Conservation (phyloP, 441 rosid genomes). For the Macaranga tanarius region DNA sequence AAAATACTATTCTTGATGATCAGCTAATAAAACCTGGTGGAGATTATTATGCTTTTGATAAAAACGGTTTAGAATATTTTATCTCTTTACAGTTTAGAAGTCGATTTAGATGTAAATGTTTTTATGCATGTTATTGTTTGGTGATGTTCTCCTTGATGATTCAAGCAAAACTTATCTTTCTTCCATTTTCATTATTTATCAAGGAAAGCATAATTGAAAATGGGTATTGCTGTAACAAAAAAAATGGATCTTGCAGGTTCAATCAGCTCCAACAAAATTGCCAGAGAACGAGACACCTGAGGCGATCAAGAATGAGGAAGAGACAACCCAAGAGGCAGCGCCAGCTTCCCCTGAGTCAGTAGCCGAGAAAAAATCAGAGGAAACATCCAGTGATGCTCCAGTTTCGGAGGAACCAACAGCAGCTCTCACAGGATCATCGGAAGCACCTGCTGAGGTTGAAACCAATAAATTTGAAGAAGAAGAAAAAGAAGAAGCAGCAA, state of each 20-base stretch:
- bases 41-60: no score
- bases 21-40: no score
- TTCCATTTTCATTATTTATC: not conserved
- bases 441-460: slow-evolving; percentile 39
- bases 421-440: no score
- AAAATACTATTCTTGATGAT: no score
- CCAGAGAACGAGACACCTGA: slow-evolving; percentile 43
- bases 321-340: slow-evolving; percentile 30
- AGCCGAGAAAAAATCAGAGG: slow-evolving; percentile 12
- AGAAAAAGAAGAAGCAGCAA: slow-evolving; percentile 1
- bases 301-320: slow-evolving; percentile 39
- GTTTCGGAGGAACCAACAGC: slow-evolving; percentile 33
- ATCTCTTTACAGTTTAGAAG: no score
- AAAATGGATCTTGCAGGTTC: slow-evolving; percentile 41
- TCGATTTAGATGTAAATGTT: no score
- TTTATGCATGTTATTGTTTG: no score
- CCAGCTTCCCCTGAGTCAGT: slow-evolving; percentile 27
- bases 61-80: not conserved
- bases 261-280: slow-evolving; percentile 34
- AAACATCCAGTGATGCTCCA: slow-evolving; percentile 29
- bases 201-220: not conserved
- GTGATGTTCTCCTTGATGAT: not conserved
- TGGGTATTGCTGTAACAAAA: no score
- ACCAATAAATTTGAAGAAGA: slow-evolving; percentile 42
- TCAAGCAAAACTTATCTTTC: not conserved